These are phyloP conservation scores for Shiraia bambusicola DNA, from an alignment of 2,329 filamentous ascomycete genomes.

Conservation along the genomic window DNA sequence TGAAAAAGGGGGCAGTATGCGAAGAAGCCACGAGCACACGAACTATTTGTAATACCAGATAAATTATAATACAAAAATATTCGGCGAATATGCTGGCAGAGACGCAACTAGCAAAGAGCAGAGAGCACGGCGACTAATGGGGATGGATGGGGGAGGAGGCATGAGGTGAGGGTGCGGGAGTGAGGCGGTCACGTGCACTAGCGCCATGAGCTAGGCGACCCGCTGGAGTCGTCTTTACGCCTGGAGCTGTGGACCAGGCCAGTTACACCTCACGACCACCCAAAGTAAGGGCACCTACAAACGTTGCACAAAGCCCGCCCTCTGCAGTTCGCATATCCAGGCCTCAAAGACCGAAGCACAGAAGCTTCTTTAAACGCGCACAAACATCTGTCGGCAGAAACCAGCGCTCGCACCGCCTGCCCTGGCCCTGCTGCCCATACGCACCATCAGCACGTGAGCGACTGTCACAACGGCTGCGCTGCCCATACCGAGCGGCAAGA, in stretches of 20 bases:
- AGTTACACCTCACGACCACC: constrained; percentile 36
- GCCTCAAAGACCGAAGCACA: constrained; percentile 25
- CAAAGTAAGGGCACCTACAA: constrained; percentile 32
- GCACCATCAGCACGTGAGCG: constrained; percentile 21
- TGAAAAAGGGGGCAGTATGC: background rate
- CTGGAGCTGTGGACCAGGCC: constrained; percentile 19
- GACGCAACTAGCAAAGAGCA: too few relatives aligned
- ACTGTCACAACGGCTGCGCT: constrained; percentile 21
- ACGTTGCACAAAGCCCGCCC: constrained; percentile 35
- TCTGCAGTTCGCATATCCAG: constrained; percentile 24
- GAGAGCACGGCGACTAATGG: too few relatives aligned
- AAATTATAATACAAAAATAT: background rate
- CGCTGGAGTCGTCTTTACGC: constrained; percentile 14
- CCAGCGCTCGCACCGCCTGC: constrained; percentile 34
- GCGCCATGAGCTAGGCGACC: constrained; percentile 7
- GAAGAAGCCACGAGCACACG: background rate
- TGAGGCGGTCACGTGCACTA: constrained; percentile 1
- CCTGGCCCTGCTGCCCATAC: constrained; percentile 19
- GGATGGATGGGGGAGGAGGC: too few relatives aligned
- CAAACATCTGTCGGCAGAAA: constrained; percentile 25
- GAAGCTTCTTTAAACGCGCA: constrained; percentile 28
- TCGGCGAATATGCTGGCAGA: too few relatives aligned
- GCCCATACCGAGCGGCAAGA: constrained; percentile 12
- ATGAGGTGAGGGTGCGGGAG: too few relatives aligned
- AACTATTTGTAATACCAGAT: background rate